Percentiles rank a stretch among this genome's conserved stretches.
These are phyloP conservation scores for Globisporangium abappressorium DNA, from an alignment of 352 stramenopile species.

Conservation along the genomic window DNA sequence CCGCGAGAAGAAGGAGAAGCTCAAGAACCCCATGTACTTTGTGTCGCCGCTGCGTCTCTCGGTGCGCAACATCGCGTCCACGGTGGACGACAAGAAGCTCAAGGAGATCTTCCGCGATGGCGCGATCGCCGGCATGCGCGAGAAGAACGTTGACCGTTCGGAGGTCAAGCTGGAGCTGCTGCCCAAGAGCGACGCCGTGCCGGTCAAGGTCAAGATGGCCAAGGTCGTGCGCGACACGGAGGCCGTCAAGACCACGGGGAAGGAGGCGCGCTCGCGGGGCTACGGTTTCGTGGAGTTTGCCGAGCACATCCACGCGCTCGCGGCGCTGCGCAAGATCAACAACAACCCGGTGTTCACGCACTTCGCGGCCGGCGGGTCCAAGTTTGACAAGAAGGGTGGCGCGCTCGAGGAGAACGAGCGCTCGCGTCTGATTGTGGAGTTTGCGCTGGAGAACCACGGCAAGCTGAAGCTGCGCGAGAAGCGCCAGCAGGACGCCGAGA, in stretches of 20 bases:
- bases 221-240: constrained; percentile 83
- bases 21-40: constrained; percentile 97
- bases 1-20: constrained; percentile 95
- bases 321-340: constrained; percentile 95
- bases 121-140: constrained; percentile 64
- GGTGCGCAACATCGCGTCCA: constrained; percentile 90
- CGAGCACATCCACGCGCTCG: constrained; percentile 94
- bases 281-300: constrained; percentile 98
- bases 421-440: constrained; percentile 86
- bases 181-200: constrained; percentile 27
- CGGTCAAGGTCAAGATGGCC: constrained; percentile 78
- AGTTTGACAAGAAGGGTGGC: constrained; percentile 30
- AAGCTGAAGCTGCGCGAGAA: constrained; percentile 87
- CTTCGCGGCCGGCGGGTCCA: constrained; percentile 45
- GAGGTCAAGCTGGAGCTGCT: constrained; percentile 78
- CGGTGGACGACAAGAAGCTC: constrained; percentile 88
- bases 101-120: constrained; percentile 88
- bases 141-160: constrained; percentile 69
- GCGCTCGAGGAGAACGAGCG: constrained; percentile 49
- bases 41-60: constrained; percentile 94
- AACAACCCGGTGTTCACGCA: constrained; percentile 94
- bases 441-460: constrained; percentile 86
- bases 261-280: constrained; percentile 58
- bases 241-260: constrained; percentile 45
- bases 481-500: constrained; percentile 57